Percentiles rank a stretch among this genome's conserved stretches.
These are phyloP conservation scores for Corchorus capsularis DNA, from an alignment of 345 rosid species.

Conservation along the genomic window DNA sequence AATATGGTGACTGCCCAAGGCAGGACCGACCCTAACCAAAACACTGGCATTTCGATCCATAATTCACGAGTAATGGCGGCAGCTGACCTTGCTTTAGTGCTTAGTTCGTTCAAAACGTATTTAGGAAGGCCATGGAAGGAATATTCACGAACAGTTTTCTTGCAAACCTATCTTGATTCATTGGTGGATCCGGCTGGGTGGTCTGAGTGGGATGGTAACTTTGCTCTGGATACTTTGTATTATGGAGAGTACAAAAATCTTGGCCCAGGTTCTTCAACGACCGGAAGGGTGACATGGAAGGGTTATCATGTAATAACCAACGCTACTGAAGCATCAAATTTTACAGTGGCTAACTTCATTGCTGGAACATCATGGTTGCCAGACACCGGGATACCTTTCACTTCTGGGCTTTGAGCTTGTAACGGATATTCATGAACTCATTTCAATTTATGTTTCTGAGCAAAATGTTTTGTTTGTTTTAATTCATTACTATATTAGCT, in stretches of 20 bases:
- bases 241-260: slow-evolving; percentile 76
- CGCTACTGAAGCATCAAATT: slow-evolving; percentile 58
- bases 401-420: slow-evolving; percentile 51
- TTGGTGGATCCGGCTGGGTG: slow-evolving; percentile 78
- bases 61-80: slow-evolving; percentile 75
- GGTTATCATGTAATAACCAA: slow-evolving; percentile 69
- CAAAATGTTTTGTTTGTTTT: neutral
- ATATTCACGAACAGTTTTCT: slow-evolving; percentile 62
- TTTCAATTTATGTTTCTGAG: neutral
- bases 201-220: slow-evolving; percentile 76
- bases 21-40: slow-evolving; percentile 80
- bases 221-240: slow-evolving; percentile 65
- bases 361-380: slow-evolving; percentile 83
- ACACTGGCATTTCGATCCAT: slow-evolving; percentile 81
- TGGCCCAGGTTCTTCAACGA: slow-evolving; percentile 67
- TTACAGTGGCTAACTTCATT: slow-evolving; percentile 67
- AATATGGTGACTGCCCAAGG: slow-evolving; percentile 82
- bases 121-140: slow-evolving; percentile 88
- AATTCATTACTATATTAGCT: neutral
- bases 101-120: slow-evolving; percentile 52
- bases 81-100: slow-evolving; percentile 61
- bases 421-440: neutral
- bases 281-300: slow-evolving; percentile 67
- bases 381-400: slow-evolving; percentile 65
- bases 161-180: slow-evolving; percentile 59